Base-by-base conservation (phyloP, 208 protist genomes). In the Phytomonas serpens region DNA sequence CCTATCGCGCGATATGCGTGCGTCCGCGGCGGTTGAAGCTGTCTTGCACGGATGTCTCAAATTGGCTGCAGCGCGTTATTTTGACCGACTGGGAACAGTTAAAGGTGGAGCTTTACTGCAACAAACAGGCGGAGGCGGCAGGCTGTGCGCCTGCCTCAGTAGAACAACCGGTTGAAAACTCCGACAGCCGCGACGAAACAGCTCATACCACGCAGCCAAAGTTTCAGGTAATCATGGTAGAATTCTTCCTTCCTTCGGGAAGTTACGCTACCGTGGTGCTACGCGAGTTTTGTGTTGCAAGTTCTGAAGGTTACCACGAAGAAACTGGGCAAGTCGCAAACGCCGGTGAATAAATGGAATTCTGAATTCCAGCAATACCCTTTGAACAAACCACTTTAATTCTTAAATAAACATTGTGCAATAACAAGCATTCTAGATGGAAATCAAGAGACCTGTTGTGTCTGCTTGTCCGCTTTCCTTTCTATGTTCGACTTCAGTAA, bases 251-350 rank as follows among this genome's bases (percentile, higher is more conserved):
- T 27, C 92, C 89, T 10, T 82, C 92, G 11, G 92, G 92, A 6
- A 85, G 85, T 71, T 97, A 97, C 71, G 92, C 92, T 27, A 97
- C 92, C 2, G 86, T 75, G 42, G 87, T 97, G 34, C 73, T 97
- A 29, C 74, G 92, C 10, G 92, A 97, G 77, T 88, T 97, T 64
- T 83, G 79, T 34, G 71, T 81, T 16, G 71, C 79, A 1, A 77
- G 75, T 33, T 75, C 77, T 4, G 88, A 95, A 29, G 72, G 64
- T 32, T 81, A 83, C 27, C 79, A 84, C 69, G 32, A 61, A 57
- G 31, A 70, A 69, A 30, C 16, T 7, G 19, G 19, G 19, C 47
- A 57, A 27, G 47, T 27, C 19, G 13, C 47, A 7, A 27, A 57
- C 47, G 19, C 2, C 47, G 27, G 47, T 27, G 47, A 27, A 27